Conservation (phyloP, 192 early-diverging fungal species). For the Coemansia sp. region DNA sequence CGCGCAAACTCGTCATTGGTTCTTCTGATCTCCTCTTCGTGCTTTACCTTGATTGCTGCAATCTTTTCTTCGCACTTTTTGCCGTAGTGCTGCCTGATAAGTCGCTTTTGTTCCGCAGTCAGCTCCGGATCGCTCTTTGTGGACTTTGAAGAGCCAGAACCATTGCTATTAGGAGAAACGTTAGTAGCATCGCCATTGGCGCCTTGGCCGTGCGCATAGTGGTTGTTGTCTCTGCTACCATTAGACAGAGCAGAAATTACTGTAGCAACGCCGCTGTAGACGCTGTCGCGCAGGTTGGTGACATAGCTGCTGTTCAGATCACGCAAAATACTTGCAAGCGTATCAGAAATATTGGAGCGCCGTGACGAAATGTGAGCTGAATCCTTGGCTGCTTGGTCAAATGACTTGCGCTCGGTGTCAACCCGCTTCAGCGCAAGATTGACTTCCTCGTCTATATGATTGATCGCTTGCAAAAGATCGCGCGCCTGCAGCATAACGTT, state of each 20-base stretch:
- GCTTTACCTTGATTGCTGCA: not conserved
- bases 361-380: conserved; percentile 2
- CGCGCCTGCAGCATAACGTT: not conserved
- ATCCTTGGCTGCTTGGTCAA: conserved; percentile 1
- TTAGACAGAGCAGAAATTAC: not conserved
- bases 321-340: conserved; percentile 21
- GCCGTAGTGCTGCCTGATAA: conserved; percentile 23
- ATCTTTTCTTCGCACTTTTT: conserved; percentile 12
- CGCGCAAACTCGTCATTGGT: not conserved
- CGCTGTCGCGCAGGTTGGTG: conserved; percentile 29
- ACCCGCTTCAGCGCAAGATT: conserved; percentile 19
- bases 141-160: conserved; percentile 12
- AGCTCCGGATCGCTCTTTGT: conserved; percentile 13
- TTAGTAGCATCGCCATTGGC: not conserved
- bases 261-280: conserved; percentile 20
- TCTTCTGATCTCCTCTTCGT: not conserved
- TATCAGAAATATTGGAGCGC: conserved; percentile 19
- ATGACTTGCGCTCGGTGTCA: conserved; percentile 5
- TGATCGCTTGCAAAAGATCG: conserved; percentile 17
- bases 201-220: not conserved
- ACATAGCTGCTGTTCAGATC: conserved; percentile 24
- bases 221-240: not conserved
- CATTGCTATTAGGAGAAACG: not conserved
- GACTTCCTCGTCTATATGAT: conserved; percentile 28
- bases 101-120: conserved; percentile 29